Base-by-base conservation (phyloP, 2,329 filamentous ascomycete genomes). In the Daldinia sp. region DNA sequence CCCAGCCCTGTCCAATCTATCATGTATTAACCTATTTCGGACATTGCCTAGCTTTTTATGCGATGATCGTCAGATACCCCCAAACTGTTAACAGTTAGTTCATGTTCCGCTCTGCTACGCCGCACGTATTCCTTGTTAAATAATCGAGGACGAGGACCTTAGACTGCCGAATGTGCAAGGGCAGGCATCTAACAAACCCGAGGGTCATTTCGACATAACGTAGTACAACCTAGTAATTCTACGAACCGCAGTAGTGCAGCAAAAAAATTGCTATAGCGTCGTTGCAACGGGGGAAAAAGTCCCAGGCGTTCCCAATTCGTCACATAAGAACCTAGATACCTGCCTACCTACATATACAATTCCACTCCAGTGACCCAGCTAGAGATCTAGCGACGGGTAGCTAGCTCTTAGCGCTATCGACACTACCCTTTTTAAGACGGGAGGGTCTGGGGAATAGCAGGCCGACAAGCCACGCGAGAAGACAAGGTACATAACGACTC, bases 1-100 rank as follows among this genome's bases (percentile, higher is more conserved):
- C 52, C 66, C 66, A 68, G 59, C 57, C 61, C 53, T 61, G 52
- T 63, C 48, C 35, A 59, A 64, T 64, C 61, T 62, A 60, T 51
- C 48, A 55, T 13, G 52, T 55, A 62, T 64, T 64, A 57, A 57
- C 64, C 48, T 47, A 27, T 50, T 64, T 58, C 11, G 58, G 64
- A 19, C 61, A 43, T 25, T 30, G 54, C 47, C 58, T 41, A 62
- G 50, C 32, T 54, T 62, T 55, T 52, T 37, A 53, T 58, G 58
- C 50, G 41, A 27, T 41, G 61, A 60, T 58, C 61, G 50, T 50
- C 53, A 64, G 61, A 64, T 58, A 58, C 53, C 48, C 35, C 47
- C 58, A 48, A 48, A 48, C 25, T 30, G 17, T 10, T 48, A 56
- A 51, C 54, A 27, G 54, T 51, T 59, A 49, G 54, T 25, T 53